A percentile compares a stretch with the other conserved stretches of the same genome.
phyloP scores from a whole-genome alignment of 2,329 filamentous ascomycete species.

The Stylonectria norvegica region DNA sequence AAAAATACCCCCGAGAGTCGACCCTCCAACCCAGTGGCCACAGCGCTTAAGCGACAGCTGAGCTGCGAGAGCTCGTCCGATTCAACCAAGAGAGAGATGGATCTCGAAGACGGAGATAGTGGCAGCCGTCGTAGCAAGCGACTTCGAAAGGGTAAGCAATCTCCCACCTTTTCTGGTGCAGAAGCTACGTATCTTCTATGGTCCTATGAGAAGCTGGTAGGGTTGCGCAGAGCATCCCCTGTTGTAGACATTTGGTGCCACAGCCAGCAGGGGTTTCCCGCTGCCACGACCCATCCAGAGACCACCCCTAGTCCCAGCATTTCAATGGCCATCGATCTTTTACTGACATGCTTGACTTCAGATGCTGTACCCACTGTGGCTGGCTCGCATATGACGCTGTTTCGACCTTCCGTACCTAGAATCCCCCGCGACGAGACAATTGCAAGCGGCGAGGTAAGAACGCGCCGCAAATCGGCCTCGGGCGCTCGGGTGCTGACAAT shows the following conservation, averaged over 20 bases:
- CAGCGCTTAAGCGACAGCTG: constrained; percentile 73
- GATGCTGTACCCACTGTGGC: constrained; percentile 78
- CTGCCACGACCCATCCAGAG: constrained; percentile 16
- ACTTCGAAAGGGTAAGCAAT: constrained; percentile 62
- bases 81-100: constrained; percentile 45
- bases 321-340: constrained; percentile 18
- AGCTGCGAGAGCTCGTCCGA: constrained; percentile 54
- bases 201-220: neutral
- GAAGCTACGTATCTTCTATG: no score
- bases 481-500: no score
- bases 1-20: constrained; percentile 65
- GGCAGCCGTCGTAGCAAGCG: constrained; percentile 84
- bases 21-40: constrained; percentile 52
- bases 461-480: constrained; percentile 22
- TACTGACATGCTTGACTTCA: constrained; percentile 23
- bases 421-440: constrained; percentile 53
- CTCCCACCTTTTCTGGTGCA: constrained; percentile 1
- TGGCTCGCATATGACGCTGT: constrained; percentile 94
- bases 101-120: constrained; percentile 52
- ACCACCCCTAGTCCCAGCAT: neutral
- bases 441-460: constrained; percentile 40
- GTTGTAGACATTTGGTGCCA: constrained; percentile 13
- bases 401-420: constrained; percentile 74
- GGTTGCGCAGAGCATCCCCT: constrained; percentile 17
- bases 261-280: constrained; percentile 24